A percentile compares a stretch with the other conserved stretches of the same genome.
Evolutionary conservation across 2,329 filamentous ascomycete species (phyloP).

Genomic region (Dactylellina sp.): DNA sequence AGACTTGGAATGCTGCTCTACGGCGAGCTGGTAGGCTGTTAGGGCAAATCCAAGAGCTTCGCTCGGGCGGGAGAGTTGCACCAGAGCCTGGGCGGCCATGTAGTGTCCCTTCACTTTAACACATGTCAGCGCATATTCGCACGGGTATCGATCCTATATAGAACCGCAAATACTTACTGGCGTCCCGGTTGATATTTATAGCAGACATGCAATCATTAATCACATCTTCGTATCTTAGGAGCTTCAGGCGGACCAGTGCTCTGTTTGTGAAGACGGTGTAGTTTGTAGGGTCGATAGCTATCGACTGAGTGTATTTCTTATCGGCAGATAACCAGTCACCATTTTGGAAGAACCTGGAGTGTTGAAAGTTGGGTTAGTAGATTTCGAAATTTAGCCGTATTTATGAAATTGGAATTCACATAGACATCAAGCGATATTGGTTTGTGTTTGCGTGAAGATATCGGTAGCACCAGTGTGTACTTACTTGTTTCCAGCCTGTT

Average conservation of each 20-base stretch:
- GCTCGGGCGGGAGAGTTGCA: slow-evolving; percentile 77
- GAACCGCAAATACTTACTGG: slow-evolving; percentile 65
- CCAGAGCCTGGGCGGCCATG: slow-evolving; percentile 73
- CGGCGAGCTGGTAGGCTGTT: slow-evolving; percentile 78
- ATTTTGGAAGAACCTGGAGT: slow-evolving; percentile 73
- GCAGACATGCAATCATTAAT: slow-evolving; percentile 81
- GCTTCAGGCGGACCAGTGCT: slow-evolving; percentile 81
- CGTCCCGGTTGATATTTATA: slow-evolving; percentile 73
- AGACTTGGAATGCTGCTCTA: slow-evolving; percentile 73
- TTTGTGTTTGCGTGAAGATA: no score
- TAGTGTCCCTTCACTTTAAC: slow-evolving; percentile 46
- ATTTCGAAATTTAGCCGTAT: no score
- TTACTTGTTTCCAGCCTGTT: slow-evolving; percentile 59
- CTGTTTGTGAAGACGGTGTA: slow-evolving; percentile 88
- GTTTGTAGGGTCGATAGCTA: slow-evolving; percentile 75
- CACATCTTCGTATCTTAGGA: slow-evolving; percentile 78
- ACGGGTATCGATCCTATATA: not conserved
- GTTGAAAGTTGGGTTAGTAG: no score
- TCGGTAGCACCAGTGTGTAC: no score
- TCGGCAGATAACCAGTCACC: slow-evolving; percentile 76
- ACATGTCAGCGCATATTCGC: not conserved
- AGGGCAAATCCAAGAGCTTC: slow-evolving; percentile 78
- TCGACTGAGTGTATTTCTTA: slow-evolving; percentile 78
- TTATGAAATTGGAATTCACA: no score
- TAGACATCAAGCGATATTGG: no score